A percentile compares a stretch with the other conserved stretches of the same genome.
These are phyloP conservation scores for Prototheca wickerhamii DNA, from an alignment of 163 green algal species.

Conservation along the genomic window DNA sequence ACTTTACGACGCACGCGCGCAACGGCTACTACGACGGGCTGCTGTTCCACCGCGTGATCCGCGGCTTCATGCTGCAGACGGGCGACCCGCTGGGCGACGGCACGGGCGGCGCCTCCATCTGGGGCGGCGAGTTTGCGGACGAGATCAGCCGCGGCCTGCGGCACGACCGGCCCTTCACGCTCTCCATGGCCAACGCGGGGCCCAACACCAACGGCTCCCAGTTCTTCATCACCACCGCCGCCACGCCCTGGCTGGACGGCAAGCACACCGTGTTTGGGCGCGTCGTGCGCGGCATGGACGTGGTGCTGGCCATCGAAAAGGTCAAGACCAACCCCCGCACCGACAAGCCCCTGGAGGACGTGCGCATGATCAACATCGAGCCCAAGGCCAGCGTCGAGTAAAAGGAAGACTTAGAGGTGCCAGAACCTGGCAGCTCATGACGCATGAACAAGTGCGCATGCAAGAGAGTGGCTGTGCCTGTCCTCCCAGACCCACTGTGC, in stretches of 20 bases:
- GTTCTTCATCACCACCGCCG: slow-evolving; percentile 95
- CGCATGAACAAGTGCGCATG: not conserved
- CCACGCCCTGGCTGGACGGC: slow-evolving; percentile 94
- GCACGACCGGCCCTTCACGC: slow-evolving; percentile 80
- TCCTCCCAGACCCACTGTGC: no score
- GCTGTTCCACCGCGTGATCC: slow-evolving; percentile 97
- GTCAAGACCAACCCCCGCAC: slow-evolving; percentile 62
- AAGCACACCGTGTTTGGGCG: slow-evolving; percentile 98
- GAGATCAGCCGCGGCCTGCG: slow-evolving; percentile 83
- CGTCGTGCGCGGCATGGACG: slow-evolving; percentile 64
- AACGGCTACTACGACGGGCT: slow-evolving; percentile 94
- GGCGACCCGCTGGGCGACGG: slow-evolving; percentile 92
- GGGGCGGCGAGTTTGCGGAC: slow-evolving; percentile 96
- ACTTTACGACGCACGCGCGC: slow-evolving; percentile 85
- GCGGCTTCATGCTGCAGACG: slow-evolving; percentile 98
- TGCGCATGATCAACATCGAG: slow-evolving; percentile 82
- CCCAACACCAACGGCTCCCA: slow-evolving; percentile 70
- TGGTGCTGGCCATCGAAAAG: slow-evolving; percentile 72
- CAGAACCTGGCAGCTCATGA: not conserved
- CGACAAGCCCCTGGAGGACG: slow-evolving; percentile 81
- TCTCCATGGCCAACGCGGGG: slow-evolving; percentile 89
- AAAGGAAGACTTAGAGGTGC: no score
- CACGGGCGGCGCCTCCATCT: slow-evolving; percentile 93
- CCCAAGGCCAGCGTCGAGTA: slow-evolving; percentile 30
- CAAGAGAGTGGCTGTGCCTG: no score